Evolutionary conservation across 768 basidiomycete species (phyloP), one percentile per base, ranked within the genome.

Genomic region (Boletus eberwhitei): DNA sequence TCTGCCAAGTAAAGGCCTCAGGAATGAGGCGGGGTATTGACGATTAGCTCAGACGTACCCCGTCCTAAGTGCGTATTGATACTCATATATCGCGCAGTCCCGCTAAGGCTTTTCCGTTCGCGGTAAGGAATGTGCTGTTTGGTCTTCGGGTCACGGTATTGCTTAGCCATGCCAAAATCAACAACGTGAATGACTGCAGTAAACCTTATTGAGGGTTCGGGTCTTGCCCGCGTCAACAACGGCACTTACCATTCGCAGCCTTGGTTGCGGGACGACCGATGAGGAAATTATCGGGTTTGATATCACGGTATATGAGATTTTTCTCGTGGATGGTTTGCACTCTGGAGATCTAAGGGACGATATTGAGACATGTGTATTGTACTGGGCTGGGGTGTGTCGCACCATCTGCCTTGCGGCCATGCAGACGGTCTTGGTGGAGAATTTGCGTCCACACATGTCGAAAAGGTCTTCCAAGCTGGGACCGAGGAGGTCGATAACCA

Each of bases 161-260:
- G 96, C 74, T 98, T 98, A 26, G 97, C 97, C 97, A 99, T 98
- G 41, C 97, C 97, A 68, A 99, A 98, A 72, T 99, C 97, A 52
- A 99, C 95, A 48, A 92, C 88, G 66, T 99, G 96, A 53, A 99
- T 79, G 48, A 87, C 88, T 91, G 45, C 14, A 39, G 40, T 40
- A 44, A 31, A 35, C 11, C 7, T n/a, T n/a, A 3, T 13, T 55
- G 29, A 60, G 39, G 17, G 29, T 19, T 11, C 26, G 37, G 38
- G 54, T 17, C 34, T 39, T 44, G 5, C 29, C 17, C 22, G n/a
- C 4, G 55, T 13, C 5, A 29, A 51, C 35, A 42, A 48, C 26
- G 35, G 43, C 53, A 52, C 66, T 57, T 48, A 93, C 90, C 75
- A 60, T 95, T 96, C 16, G 92, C 81, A 43, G 81, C 84, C 75